Base-by-base conservation (phyloP, 1,284 basidiomycete genomes). In the Porogramme epimiltina region DNA sequence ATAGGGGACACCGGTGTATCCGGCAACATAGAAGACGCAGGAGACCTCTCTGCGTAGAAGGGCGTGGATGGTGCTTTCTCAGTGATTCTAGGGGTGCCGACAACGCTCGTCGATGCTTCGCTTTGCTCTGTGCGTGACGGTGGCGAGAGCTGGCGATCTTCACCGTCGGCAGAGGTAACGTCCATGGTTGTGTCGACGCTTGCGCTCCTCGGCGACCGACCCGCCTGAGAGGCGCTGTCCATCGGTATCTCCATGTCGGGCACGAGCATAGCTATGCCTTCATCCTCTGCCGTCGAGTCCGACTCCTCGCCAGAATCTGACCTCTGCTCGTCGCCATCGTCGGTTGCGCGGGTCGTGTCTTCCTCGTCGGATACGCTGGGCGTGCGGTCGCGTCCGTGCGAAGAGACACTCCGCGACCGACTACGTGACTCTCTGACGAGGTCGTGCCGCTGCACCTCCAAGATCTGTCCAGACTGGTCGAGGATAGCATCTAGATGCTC, bases 401-500 rank as follows among this genome's bases (percentile, higher is more conserved):
- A 70, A 0, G 77, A 80, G 36, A 77, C 66, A 45, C 81, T 84
- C 44, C 72, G 76, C 2, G 83, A 85, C 16, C 81, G 77, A 62
- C 83, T 87, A 20, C 74, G 71, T 15, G 72, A 74, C 11, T 44
- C 77, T 74, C 9, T 73, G 72, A 51, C 76, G 76, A 94, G 71
- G 61, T 89, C 88, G 1, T 81, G 77, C 38, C 90, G 84, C 63
- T 95, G 95, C 6, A 90, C 89, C 64, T 91, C 87, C 52, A 98
- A 75, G 61, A 97, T 85, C 47, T 89, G 86, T 0, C 91, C 91
- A 38, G 93, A 96, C 64, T 96, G 89, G 68, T 94, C 84, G 34
- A 98, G 75, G 60, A 98, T 93, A 3, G 88, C 91, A 67, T 95
- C 91, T 23, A 98, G 78, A 72, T 97, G 95, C 60, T 89, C 85